Conservation (phyloP, 2,329 filamentous ascomycete genomes). For the Chalara sp. region DNA sequence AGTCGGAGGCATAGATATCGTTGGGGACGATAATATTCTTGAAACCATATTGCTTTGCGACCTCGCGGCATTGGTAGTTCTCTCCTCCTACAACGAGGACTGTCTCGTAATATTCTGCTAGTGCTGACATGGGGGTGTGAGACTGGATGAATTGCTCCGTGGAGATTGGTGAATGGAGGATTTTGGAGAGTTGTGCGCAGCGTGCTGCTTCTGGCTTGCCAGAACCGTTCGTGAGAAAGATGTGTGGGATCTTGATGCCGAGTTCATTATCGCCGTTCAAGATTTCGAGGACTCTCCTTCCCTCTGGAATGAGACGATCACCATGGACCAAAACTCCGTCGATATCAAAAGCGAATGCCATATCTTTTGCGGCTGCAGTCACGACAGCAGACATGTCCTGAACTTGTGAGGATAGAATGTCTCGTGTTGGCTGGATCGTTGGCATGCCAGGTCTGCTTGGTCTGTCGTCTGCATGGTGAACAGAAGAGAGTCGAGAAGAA, state of each 20-base stretch:
- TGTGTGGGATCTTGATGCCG: conserved; percentile 70
- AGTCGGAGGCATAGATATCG: conserved; percentile 65
- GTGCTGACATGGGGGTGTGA: conserved; percentile 70
- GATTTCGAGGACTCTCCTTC: conserved; percentile 59
- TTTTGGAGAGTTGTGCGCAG: conserved; percentile 59
- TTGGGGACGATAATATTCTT: conserved; percentile 67
- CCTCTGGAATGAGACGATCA: conserved; percentile 63
- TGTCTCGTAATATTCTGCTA: conserved; percentile 70
- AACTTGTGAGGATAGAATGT: conserved; percentile 63
- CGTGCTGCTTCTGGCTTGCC: conserved; percentile 63
- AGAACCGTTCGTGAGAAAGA: conserved; percentile 69
- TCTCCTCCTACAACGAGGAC: conserved; percentile 72
- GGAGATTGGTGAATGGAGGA: conserved; percentile 57
- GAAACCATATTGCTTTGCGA: conserved; percentile 68
- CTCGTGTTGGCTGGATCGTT: conserved; percentile 52
- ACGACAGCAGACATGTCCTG: conserved; percentile 62
- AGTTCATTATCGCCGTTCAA: conserved; percentile 72
- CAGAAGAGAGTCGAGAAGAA: conserved; percentile 59
- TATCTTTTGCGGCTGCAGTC: conserved; percentile 65
- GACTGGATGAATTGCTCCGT: conserved; percentile 73
- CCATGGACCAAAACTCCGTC: conserved; percentile 71
- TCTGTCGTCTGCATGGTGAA: conserved; percentile 41
- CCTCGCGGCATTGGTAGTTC: conserved; percentile 66
- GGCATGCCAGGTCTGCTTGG: conserved; percentile 49
- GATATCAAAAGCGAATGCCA: conserved; percentile 76